Conservation (phyloP, 2,329 filamentous ascomycete genomes). For the Alternaria triticina region DNA sequence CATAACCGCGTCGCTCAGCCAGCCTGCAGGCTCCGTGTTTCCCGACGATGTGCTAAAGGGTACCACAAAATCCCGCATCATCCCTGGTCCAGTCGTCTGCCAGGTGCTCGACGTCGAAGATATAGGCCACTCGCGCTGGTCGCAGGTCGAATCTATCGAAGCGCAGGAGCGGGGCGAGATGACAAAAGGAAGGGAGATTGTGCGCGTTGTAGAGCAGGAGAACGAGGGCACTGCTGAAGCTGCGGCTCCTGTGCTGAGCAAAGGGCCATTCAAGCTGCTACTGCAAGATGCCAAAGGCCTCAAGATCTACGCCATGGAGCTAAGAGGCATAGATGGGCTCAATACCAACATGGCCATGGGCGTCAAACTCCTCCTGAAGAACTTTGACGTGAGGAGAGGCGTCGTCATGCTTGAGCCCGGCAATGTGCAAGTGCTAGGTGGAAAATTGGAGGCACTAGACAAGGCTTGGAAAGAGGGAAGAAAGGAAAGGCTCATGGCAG, state of each 20-base stretch:
- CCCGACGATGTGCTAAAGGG: conserved; percentile 65
- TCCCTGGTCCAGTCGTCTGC: conserved; percentile 71
- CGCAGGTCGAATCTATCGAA: conserved; percentile 84
- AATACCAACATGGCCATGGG: conserved; percentile 75
- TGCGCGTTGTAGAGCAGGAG: conserved; percentile 69
- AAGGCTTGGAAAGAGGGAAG: conserved; percentile 75
- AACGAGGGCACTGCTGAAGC: conserved; percentile 47
- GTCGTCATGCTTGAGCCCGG: conserved; percentile 77
- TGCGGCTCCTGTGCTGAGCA: conserved; percentile 34
- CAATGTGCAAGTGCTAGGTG: conserved; percentile 76
- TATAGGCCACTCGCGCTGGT: conserved; percentile 78
- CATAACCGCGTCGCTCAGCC: conserved; percentile 67
- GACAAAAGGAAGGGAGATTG: conserved; percentile 78
- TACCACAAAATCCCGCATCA: conserved; percentile 60
- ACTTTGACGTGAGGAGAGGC: conserved; percentile 73
- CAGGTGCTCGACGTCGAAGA: conserved; percentile 90
- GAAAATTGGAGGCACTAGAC: conserved; percentile 83
- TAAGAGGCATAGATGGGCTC: conserved; percentile 69
- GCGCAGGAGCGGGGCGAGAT: conserved; percentile 74
- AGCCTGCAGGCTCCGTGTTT: conserved; percentile 54
- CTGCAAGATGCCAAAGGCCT: conserved; percentile 75
- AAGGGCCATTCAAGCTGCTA: conserved; percentile 78
- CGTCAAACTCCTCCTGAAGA: conserved; percentile 76
- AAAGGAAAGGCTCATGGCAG: conserved; percentile 71
- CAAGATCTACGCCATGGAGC: conserved; percentile 76